Percentiles rank a stretch among this genome's conserved stretches.
Evolutionary conservation across 192 early-diverging fungal species (phyloP).

Genomic region (Geranomyces variabilis): DNA sequence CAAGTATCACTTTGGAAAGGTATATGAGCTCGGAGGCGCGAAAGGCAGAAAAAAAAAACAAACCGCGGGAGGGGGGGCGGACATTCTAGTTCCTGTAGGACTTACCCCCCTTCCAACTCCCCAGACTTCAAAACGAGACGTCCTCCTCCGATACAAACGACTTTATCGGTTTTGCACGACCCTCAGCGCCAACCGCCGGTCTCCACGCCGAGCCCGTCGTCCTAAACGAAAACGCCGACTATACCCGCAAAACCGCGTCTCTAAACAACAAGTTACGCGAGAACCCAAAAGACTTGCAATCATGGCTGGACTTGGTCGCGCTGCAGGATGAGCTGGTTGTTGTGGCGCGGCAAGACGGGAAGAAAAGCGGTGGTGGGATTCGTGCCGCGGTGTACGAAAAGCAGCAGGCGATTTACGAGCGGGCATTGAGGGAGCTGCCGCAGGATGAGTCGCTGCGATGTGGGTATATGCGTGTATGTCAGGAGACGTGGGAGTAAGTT

Average conservation of each 20-base stretch:
- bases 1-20: conserved; percentile 20
- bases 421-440: conserved; percentile 40
- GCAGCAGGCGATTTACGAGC: conserved; percentile 50
- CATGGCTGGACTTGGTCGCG: conserved; percentile 47
- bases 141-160: too few species aligned
- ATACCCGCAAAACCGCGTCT: conserved; percentile 18
- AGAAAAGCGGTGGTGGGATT: neutral
- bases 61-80: too few species aligned
- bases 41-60: too few species aligned
- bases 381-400: conserved; percentile 40
- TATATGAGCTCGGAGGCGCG: too few species aligned
- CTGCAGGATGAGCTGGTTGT: conserved; percentile 47
- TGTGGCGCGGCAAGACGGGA: neutral
- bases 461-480: conserved; percentile 36
- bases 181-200: neutral
- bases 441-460: conserved; percentile 30
- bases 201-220: neutral
- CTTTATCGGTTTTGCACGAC: too few species aligned
- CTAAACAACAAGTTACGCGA: conserved; percentile 32
- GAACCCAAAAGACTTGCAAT: conserved; percentile 37
- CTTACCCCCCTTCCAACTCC: too few species aligned
- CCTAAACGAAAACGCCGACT: conserved; percentile 31
- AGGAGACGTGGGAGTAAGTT: conserved; percentile 37
- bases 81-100: too few species aligned
- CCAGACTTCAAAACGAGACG: too few species aligned